Conservation (phyloP, 345 rosid genomes). For the Rhodamnia rubescens region DNA sequence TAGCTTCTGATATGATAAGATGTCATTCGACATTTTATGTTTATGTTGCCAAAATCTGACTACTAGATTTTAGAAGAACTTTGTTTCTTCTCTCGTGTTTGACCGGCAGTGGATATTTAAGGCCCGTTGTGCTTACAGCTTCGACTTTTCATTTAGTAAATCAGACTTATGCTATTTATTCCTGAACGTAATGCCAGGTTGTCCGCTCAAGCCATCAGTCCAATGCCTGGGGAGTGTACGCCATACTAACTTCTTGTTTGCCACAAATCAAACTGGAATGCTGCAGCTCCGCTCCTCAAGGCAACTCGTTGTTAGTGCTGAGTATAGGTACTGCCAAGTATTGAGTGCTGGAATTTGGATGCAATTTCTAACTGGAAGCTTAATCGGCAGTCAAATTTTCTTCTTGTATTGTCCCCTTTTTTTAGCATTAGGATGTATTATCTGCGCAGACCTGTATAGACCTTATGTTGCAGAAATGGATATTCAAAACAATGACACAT, state of each 20-base stretch:
- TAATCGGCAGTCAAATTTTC: neutral
- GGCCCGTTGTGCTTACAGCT: neutral
- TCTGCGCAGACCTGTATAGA: neutral
- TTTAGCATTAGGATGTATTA: neutral
- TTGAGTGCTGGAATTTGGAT: neutral
- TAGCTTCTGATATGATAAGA: neutral
- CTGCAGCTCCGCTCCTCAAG: slow-evolving; percentile 26
- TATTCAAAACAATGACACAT: neutral
- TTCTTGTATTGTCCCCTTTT: neutral
- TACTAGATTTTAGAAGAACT: neutral
- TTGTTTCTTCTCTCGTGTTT: neutral
- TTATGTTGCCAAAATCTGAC: neutral
- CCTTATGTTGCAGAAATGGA: neutral
- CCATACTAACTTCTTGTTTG: slow-evolving; percentile 29
- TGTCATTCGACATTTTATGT: neutral
- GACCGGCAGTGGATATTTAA: neutral
- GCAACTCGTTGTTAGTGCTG: slow-evolving; percentile 42
- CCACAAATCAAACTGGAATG: slow-evolving; percentile 21
- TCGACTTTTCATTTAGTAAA: neutral
- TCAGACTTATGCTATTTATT: neutral
- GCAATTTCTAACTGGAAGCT: neutral
- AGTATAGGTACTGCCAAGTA: slow-evolving; percentile 36
- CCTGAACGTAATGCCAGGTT: slow-evolving; percentile 15
- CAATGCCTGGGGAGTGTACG: slow-evolving; percentile 12
- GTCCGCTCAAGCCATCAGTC: slow-evolving; percentile 23